These are phyloP conservation scores for Forsythia suspensa DNA, from an alignment of 257 asterid species.

Conservation along the genomic window DNA sequence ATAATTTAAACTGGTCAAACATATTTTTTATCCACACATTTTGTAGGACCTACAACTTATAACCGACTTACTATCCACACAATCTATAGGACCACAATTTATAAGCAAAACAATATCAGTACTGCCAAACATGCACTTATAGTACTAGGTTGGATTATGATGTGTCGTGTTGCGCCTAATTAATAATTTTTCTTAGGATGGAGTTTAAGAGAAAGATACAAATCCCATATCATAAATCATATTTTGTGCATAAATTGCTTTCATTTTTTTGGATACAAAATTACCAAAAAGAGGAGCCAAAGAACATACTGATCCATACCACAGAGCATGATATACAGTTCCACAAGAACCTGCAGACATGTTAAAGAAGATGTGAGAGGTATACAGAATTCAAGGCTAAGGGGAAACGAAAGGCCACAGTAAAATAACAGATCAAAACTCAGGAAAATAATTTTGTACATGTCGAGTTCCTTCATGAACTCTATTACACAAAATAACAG, in stretches of 20 bases:
- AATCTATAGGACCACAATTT: too few relatives aligned
- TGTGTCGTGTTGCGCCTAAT: not conserved
- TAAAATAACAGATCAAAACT: constrained; percentile 13
- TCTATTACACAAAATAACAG: not conserved
- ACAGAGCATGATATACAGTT: constrained; percentile 91
- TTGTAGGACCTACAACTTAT: too few relatives aligned
- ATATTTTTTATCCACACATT: too few relatives aligned
- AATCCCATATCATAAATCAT: not conserved
- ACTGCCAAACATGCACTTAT: too few relatives aligned
- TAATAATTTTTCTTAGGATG: not conserved
- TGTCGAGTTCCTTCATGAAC: constrained; percentile 1
- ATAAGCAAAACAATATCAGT: too few relatives aligned
- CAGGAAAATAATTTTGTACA: not conserved
- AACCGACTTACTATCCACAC: too few relatives aligned
- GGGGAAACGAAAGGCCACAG: not conserved
- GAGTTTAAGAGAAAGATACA: not conserved
- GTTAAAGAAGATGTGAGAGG: constrained; percentile 31
- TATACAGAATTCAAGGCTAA: constrained; percentile 6
- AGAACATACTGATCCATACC: constrained; percentile 97
- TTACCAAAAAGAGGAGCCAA: constrained; percentile 40
- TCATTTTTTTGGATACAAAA: constrained; percentile 5
- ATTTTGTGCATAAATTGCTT: not conserved
- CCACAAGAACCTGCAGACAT: constrained; percentile 89
- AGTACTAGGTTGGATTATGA: too few relatives aligned
- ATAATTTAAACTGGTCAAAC: too few relatives aligned